phyloP scores from a whole-genome alignment of 176 grass and related monocot genomes.

The Bothriochloa decipiens region DNA sequence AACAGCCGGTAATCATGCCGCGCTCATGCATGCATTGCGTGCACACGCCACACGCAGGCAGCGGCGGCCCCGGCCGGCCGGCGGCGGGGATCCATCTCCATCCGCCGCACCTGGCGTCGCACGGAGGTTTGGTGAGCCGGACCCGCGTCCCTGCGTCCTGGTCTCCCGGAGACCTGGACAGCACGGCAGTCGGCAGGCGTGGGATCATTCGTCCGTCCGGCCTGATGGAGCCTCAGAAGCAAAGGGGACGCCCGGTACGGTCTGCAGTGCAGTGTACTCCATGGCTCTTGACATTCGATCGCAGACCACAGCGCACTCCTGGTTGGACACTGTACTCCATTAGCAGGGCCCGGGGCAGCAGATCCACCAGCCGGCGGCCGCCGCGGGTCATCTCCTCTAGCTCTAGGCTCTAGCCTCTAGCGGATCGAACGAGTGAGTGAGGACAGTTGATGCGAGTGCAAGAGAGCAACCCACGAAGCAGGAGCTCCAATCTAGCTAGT shows the following conservation, averaged over 20 bases:
- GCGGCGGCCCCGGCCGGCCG: background rate
- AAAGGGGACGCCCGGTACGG: background rate
- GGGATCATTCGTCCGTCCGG: background rate
- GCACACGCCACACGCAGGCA: too few species aligned
- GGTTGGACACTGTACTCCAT: background rate
- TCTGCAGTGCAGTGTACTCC: background rate
- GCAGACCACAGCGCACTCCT: background rate
- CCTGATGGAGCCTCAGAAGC: too few species aligned
- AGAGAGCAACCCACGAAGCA: too few species aligned
- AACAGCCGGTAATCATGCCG: too few species aligned
- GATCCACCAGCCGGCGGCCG: too few species aligned
- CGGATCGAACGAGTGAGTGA: too few species aligned
- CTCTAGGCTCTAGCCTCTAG: too few species aligned
- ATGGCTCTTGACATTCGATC: constrained; percentile 31
- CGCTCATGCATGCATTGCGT: too few species aligned
- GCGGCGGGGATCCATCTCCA: background rate
- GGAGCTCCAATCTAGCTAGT: too few species aligned
- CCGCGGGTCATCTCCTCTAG: too few species aligned
- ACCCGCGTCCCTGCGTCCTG: background rate
- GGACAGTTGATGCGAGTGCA: background rate
- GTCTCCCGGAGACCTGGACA: background rate
- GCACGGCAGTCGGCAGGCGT: background rate
- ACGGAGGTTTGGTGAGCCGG: background rate
- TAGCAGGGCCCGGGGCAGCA: background rate
- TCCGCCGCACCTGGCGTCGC: background rate